Conservation (phyloP, 192 early-diverging fungal genomes). For the Kickxella alabastrina region DNA sequence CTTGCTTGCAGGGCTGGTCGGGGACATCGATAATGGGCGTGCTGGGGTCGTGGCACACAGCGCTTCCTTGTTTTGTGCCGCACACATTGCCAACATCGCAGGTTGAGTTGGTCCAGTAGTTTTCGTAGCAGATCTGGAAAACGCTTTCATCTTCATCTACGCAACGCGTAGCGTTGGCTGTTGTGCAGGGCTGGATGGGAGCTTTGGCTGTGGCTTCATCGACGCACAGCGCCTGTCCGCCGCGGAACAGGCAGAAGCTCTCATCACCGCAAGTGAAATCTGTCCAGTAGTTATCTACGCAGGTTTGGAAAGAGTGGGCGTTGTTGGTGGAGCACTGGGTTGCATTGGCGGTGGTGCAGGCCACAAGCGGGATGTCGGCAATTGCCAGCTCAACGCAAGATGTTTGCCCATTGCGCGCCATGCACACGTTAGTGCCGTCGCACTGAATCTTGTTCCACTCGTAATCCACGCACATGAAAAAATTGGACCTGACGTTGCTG, state of each 20-base stretch:
- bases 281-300: constrained; percentile 39
- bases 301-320: constrained; percentile 31
- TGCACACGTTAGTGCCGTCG: constrained; percentile 33
- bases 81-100: constrained; percentile 34
- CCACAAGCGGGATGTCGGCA: constrained; percentile 24
- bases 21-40: constrained; percentile 29
- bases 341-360: constrained; percentile 18
- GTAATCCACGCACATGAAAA: constrained; percentile 31
- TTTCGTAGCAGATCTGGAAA: constrained; percentile 28
- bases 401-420: constrained; percentile 21
- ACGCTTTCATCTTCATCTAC: constrained; percentile 5
- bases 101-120: constrained; percentile 29
- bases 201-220: constrained; percentile 31
- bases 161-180: constrained; percentile 24
- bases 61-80: constrained; percentile 24
- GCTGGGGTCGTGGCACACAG: constrained; percentile 35
- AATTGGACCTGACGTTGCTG: constrained; percentile 11
- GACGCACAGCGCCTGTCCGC: constrained; percentile 14
- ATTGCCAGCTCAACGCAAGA: constrained; percentile 26
- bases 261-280: constrained; percentile 32
- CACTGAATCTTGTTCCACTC: constrained; percentile 41
- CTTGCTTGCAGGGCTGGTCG: constrained; percentile 28
- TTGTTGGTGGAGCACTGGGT: constrained; percentile 30
- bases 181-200: constrained; percentile 15
- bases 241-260: constrained; percentile 19